Conservation (phyloP, 495 filamentous ascomycete genomes). For the Lepraria neglecta region DNA sequence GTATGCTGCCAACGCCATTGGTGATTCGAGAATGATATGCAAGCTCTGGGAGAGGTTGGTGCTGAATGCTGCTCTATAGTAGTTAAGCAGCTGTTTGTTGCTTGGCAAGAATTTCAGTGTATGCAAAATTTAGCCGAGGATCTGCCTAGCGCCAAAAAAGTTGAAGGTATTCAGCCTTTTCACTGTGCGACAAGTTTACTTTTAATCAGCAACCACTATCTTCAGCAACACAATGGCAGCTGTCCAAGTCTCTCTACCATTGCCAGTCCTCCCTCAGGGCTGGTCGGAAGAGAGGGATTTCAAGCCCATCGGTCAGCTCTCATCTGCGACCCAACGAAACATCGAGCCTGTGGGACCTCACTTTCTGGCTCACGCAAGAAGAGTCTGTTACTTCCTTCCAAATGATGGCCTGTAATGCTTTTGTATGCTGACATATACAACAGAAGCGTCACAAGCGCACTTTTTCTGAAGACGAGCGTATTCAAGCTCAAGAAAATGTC, state of each 20-base stretch:
- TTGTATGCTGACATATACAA: slow-evolving; percentile 6
- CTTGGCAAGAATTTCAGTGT: neutral
- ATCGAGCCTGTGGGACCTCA: slow-evolving; percentile 94
- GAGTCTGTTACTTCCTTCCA: slow-evolving; percentile 46
- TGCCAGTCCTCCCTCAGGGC: slow-evolving; percentile 71
- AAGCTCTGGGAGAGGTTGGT: neutral
- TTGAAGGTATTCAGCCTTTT: slow-evolving; percentile 3
- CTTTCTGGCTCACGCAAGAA: slow-evolving; percentile 93
- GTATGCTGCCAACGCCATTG: slow-evolving; percentile 72
- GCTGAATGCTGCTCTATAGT: neutral
- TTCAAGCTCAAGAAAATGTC: slow-evolving; percentile 87
- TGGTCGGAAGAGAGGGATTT: slow-evolving; percentile 91
- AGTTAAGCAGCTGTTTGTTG: neutral
- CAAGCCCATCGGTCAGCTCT: slow-evolving; percentile 66
- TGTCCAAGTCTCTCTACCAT: slow-evolving; percentile 46
- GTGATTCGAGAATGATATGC: neutral
- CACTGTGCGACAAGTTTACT: neutral
- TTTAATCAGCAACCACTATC: neutral
- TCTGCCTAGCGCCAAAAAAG: slow-evolving; percentile 1
- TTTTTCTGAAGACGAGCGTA: slow-evolving; percentile 96
- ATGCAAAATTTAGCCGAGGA: neutral
- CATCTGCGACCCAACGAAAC: slow-evolving; percentile 66
- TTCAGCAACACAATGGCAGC: slow-evolving; percentile 38
- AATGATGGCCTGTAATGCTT: neutral
- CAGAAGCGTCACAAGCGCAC: slow-evolving; percentile 89